A percentile compares a stretch with the other conserved stretches of the same genome.
phyloP scores from a whole-genome alignment of 2,329 filamentous ascomycete species.

The Fonsecaea multimorphosa region DNA sequence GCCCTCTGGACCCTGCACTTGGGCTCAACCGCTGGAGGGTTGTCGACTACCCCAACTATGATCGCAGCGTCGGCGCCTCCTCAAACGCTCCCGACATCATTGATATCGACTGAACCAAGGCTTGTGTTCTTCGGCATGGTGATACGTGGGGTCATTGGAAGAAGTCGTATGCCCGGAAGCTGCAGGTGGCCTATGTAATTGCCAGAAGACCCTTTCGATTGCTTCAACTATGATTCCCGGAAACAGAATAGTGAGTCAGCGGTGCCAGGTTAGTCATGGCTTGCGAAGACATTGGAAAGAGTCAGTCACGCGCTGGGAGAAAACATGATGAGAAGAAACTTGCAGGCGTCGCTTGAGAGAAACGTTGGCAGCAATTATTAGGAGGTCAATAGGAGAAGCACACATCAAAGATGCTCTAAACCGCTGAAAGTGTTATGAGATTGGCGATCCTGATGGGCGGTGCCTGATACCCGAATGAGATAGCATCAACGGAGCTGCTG shows the following conservation, averaged over 20 bases:
- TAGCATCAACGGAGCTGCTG: constrained; percentile 1
- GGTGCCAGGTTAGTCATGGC: constrained; percentile 9
- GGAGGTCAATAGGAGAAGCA: not conserved
- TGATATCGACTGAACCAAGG: constrained; percentile 17
- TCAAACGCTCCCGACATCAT: constrained; percentile 13
- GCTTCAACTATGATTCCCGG: not conserved
- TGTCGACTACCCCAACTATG: constrained; percentile 2
- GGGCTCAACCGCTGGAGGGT: constrained; percentile 29
- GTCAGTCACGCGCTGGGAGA: constrained; percentile 1
- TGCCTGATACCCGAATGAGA: constrained; percentile 3
- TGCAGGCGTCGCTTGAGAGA: not conserved
- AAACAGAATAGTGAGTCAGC: constrained; percentile 19
- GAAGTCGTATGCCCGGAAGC: not conserved
- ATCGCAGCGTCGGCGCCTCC: not conserved
- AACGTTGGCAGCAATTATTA: not conserved
- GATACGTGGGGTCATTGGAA: not conserved
- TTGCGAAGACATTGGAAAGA: not conserved
- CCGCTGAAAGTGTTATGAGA: not conserved
- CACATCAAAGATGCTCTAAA: not conserved
- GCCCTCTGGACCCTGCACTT: constrained; percentile 27
- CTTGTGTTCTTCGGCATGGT: not conserved
- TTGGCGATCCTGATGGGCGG: not conserved
- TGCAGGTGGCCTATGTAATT: not conserved
- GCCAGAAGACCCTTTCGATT: not conserved
- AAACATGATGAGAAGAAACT: not conserved